phyloP scores from a whole-genome alignment of 192 early-diverging fungal genomes.

The Chytriomyces hyalinus region DNA sequence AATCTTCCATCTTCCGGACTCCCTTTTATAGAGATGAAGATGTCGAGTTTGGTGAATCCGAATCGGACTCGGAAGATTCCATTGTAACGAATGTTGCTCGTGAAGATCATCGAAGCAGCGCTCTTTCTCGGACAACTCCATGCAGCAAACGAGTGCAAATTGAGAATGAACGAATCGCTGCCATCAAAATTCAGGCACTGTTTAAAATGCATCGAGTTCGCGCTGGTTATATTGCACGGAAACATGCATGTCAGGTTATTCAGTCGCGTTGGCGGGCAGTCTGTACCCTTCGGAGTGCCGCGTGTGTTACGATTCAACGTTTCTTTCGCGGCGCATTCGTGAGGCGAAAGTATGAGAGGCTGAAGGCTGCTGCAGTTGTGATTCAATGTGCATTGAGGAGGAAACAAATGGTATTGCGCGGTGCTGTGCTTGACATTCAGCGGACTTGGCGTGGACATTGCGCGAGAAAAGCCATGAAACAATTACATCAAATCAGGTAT shows the following conservation, averaged over 20 bases:
- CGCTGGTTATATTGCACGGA: background rate
- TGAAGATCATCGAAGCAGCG: background rate
- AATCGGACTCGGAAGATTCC: background rate
- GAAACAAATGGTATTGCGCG: background rate
- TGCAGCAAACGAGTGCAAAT: too few relatives aligned
- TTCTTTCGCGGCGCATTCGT: background rate
- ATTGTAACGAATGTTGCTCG: background rate
- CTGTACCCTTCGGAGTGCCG: background rate
- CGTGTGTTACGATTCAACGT: background rate
- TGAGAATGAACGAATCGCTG: background rate
- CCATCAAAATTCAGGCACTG: slow-evolving; percentile 4
- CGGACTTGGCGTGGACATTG: too few relatives aligned
- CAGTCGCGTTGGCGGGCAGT: background rate
- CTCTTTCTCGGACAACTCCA: background rate
- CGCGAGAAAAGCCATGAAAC: too few relatives aligned
- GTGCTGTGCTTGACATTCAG: too few relatives aligned
- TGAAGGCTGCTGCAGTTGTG: background rate
- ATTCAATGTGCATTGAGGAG: background rate
- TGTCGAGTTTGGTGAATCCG: background rate
- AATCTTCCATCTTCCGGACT: background rate
- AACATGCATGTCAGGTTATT: background rate
- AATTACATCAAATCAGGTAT: too few relatives aligned
- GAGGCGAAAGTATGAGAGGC: background rate
- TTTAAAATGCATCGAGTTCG: slow-evolving; percentile 9
- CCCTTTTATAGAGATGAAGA: background rate